A percentile compares a stretch with the other conserved stretches of the same genome.
Evolutionary conservation across 169 alveolate species (phyloP).

Genomic region (Plasmodium gonderi): DNA sequence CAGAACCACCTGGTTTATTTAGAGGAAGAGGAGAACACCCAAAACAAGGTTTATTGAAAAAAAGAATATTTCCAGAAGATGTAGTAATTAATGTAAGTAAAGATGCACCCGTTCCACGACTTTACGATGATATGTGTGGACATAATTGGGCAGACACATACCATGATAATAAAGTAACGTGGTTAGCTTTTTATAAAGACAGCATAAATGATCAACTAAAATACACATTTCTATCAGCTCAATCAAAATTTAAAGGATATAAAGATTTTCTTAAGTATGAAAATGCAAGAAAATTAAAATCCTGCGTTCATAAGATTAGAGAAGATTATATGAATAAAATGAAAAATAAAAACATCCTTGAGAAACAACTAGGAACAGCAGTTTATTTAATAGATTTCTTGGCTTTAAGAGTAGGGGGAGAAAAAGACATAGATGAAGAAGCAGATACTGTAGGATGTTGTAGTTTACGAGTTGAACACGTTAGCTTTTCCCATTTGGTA

Average conservation of each 20-base stretch:
- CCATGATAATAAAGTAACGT: constrained; percentile 96
- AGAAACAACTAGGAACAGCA: constrained; percentile 97
- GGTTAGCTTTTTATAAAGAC: constrained; percentile 97
- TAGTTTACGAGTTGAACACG: constrained; percentile 97
- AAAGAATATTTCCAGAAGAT: constrained; percentile 94
- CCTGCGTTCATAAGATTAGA: constrained; percentile 90
- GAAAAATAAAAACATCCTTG: constrained; percentile 83
- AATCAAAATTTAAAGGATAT: constrained; percentile 95
- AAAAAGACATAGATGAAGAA: constrained; percentile 98
- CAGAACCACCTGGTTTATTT: constrained; percentile 99
- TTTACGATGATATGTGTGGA: constrained; percentile 93
- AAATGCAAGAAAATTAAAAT: constrained; percentile 95
- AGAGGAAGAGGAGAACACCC: constrained; percentile 99
- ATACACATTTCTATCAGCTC: constrained; percentile 96
- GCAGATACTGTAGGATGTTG: constrained; percentile 99
- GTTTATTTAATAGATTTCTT: constrained; percentile 97
- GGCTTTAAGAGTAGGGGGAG: constrained; percentile 99
- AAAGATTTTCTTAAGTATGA: constrained; percentile 97
- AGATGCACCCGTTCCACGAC: constrained; percentile 97
- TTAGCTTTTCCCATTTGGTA: constrained; percentile 84
- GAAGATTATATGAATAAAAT: constrained; percentile 92
- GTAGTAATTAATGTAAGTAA: constrained; percentile 95
- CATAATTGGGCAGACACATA: constrained; percentile 97
- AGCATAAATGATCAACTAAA: constrained; percentile 93
- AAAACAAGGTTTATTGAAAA: constrained; percentile 93